Conservation (phyloP, 352 stramenopile genomes). For the Phytophthora ohioensis region DNA sequence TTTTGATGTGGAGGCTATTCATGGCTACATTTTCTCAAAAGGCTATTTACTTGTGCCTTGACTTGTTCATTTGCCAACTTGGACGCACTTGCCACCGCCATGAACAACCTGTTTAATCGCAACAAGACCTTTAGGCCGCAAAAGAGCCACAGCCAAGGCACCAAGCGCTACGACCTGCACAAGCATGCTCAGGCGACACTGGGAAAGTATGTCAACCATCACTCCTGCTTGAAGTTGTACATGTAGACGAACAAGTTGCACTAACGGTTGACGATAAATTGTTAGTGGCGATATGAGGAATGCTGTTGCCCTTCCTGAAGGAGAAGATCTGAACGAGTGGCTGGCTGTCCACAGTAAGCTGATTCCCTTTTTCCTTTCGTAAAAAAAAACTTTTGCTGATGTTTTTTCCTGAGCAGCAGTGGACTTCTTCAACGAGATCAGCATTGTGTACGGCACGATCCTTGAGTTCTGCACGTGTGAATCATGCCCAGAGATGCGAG, state of each 20-base stretch:
- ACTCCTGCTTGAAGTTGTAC: conserved; percentile 21
- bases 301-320: conserved; percentile 66
- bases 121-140: conserved; percentile 90
- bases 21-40: neutral
- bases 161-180: conserved; percentile 87
- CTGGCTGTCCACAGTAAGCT: conserved; percentile 91
- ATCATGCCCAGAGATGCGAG: conserved; percentile 80
- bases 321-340: conserved; percentile 93
- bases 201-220: conserved; percentile 66
- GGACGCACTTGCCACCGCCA: conserved; percentile 12
- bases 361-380: neutral
- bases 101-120: conserved; percentile 80
- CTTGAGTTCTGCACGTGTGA: conserved; percentile 81
- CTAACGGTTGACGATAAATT: conserved; percentile 1
- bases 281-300: conserved; percentile 71
- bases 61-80: conserved; percentile 19
- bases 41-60: neutral
- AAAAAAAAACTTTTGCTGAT: neutral
- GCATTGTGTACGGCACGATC: conserved; percentile 92
- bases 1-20: conserved; percentile 21
- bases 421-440: conserved; percentile 96
- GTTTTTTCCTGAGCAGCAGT: conserved; percentile 61
- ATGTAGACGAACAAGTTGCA: conserved; percentile 21
- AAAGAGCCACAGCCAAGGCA: conserved; percentile 85
- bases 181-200: conserved; percentile 85